Percentiles rank a stretch among this genome's conserved stretches.
phyloP scores from a whole-genome alignment of 1,284 basidiomycete genomes.

The Malassezia nana region DNA sequence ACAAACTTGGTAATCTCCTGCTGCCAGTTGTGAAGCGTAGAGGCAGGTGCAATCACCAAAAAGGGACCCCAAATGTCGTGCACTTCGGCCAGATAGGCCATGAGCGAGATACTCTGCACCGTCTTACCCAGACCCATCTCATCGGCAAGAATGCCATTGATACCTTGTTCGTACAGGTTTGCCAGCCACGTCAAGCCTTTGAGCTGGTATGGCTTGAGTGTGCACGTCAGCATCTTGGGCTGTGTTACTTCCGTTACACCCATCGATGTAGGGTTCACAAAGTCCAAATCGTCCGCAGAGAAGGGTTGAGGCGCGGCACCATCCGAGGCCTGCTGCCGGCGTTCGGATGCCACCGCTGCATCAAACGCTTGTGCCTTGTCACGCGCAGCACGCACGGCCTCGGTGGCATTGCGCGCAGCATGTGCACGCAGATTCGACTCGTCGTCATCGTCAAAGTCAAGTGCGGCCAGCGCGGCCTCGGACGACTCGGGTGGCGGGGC shows the following conservation, averaged over 20 bases:
- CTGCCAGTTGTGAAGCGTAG: slow-evolving; percentile 98
- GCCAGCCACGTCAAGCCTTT: slow-evolving; percentile 98
- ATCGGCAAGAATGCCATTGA: slow-evolving; percentile 57
- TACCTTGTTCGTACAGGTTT: slow-evolving; percentile 95
- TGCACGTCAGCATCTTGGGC: slow-evolving; percentile 91
- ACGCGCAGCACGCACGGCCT: slow-evolving; percentile 71
- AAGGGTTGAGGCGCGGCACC: slow-evolving; percentile 36
- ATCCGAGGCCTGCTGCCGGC: slow-evolving; percentile 48
- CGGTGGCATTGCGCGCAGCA: slow-evolving; percentile 79
- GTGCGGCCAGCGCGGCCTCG: slow-evolving; percentile 57
- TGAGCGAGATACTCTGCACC: slow-evolving; percentile 92
- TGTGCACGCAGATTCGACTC: slow-evolving; percentile 79
- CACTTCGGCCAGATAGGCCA: slow-evolving; percentile 90
- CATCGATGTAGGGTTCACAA: slow-evolving; percentile 95
- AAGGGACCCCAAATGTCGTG: slow-evolving; percentile 99
- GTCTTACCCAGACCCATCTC: slow-evolving; percentile 79
- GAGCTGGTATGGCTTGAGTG: slow-evolving; percentile 95
- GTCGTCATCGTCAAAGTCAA: slow-evolving; percentile 93
- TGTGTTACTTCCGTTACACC: slow-evolving; percentile 70
- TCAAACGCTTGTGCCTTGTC: slow-evolving; percentile 79
- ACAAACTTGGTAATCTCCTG: slow-evolving; percentile 95
- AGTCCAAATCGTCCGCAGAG: slow-evolving; percentile 81
- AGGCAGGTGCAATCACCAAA: slow-evolving; percentile 95
- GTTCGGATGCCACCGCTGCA: slow-evolving; percentile 64
- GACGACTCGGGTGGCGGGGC: slow-evolving; percentile 59